Evolutionary conservation across 306 rosid species (phyloP).

Genomic region (Gynostemma pentaphyllum): DNA sequence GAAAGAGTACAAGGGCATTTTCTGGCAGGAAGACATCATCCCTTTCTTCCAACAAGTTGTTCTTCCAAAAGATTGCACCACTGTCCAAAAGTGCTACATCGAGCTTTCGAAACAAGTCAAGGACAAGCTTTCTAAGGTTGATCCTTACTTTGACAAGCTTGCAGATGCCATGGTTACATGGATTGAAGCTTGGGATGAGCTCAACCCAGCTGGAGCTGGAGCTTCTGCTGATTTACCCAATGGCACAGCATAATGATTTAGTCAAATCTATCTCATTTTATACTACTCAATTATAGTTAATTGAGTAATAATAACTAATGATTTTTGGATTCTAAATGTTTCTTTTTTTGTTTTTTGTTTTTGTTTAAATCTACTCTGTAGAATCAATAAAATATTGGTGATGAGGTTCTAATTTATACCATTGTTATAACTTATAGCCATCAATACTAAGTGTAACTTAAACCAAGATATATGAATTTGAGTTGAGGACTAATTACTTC

Average conservation of each 20-base stretch:
- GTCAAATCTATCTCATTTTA: neutral
- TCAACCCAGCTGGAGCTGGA: conserved; percentile 23
- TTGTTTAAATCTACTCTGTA: conserved; percentile 5
- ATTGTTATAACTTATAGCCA: neutral
- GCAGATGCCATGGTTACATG: conserved; percentile 60
- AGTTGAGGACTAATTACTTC: neutral
- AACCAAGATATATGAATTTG: neutral
- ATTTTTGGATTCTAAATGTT: neutral
- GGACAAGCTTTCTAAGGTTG: conserved; percentile 65
- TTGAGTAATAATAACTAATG: neutral
- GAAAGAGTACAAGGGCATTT: conserved; percentile 65
- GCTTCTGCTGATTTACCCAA: conserved; percentile 20
- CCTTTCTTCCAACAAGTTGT: conserved; percentile 46
- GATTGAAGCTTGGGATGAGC: conserved; percentile 62
- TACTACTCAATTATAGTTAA: neutral
- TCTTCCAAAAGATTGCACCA: conserved; percentile 67
- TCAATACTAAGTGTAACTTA: neutral
- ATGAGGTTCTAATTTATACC: conserved; percentile 8
- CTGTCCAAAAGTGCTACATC: conserved; percentile 79
- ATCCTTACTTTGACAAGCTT: conserved; percentile 65
- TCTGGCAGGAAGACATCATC: conserved; percentile 70
- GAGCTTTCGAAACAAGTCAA: conserved; percentile 81
- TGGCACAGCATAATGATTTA: conserved; percentile 20
- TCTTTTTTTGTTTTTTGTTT: neutral
- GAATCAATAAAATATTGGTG: conserved; percentile 6